Conservation (phyloP, 2,329 filamentous ascomycete species). For the Colletotrichum zoysiae region DNA sequence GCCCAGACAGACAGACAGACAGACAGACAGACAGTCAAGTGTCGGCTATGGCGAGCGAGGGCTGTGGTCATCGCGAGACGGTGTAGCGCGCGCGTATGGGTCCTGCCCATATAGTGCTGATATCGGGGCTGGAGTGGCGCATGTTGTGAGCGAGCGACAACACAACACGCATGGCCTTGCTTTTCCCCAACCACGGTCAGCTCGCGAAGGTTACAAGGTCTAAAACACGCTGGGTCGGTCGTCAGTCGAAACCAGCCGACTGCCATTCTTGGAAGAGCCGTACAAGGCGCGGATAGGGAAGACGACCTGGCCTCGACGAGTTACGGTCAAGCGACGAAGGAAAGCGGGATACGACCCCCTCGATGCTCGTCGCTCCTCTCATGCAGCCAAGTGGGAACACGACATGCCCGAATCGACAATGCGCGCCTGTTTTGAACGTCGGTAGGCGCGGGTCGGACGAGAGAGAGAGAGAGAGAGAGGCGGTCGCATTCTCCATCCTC, state of each 20-base stretch:
- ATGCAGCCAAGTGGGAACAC: conserved; percentile 34
- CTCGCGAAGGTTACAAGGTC: neutral
- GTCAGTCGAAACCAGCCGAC: neutral
- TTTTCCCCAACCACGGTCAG: conserved; percentile 7
- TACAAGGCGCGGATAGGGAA: conserved; percentile 1
- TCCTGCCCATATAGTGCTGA: conserved; percentile 17
- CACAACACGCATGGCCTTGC: neutral
- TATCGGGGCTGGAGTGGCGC: conserved; percentile 4
- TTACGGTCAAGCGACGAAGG: conserved; percentile 28
- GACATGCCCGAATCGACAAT: conserved; percentile 9
- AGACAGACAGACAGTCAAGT: neutral
- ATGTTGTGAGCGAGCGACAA: neutral
- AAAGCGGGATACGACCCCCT: conserved; percentile 26
- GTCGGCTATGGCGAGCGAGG: conserved; percentile 1
- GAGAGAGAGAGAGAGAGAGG: conserved; percentile 14
- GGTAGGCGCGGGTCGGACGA: neutral
- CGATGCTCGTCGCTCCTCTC: neutral
- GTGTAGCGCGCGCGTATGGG: conserved; percentile 11
- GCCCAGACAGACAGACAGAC: neutral
- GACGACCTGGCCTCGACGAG: neutral
- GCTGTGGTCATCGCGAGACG: conserved; percentile 17
- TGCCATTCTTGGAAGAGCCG: conserved; percentile 1
- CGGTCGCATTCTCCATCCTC: neutral
- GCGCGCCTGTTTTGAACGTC: conserved; percentile 26
- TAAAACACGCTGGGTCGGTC: neutral